Conservation (phyloP, 176 grass and related monocot species). For the Luzula sylvatica region DNA sequence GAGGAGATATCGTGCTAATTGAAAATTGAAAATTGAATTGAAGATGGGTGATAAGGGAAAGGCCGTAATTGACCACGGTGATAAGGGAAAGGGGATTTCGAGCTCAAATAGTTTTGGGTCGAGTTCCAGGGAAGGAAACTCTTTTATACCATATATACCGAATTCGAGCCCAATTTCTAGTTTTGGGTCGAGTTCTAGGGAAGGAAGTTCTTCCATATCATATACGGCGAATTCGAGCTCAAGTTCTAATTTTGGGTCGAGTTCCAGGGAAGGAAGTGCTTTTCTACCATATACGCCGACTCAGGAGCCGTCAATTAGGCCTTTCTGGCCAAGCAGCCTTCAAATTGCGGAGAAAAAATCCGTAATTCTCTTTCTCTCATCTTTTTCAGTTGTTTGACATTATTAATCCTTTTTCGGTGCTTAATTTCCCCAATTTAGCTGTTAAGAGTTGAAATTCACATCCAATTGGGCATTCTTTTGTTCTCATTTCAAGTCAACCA, state of each 20-base stretch:
- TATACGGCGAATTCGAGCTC: slow-evolving; percentile 14
- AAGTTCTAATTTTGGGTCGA: slow-evolving; percentile 4
- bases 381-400: neutral
- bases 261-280: slow-evolving; percentile 26
- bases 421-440: no score
- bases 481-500: no score
- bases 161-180: no score
- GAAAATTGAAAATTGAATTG: neutral
- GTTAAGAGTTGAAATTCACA: no score
- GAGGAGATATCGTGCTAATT: neutral
- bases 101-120: no score
- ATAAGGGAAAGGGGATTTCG: no score
- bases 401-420: neutral
- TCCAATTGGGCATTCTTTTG: no score
- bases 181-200: no score
- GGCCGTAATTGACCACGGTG: neutral
- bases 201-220: no score
- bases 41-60: slow-evolving; percentile 4
- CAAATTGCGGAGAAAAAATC: slow-evolving; percentile 44
- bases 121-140: no score
- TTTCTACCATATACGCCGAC: slow-evolving; percentile 32
- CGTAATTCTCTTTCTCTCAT: slow-evolving; percentile 38
- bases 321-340: slow-evolving; percentile 34
- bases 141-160: no score
- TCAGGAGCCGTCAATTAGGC: slow-evolving; percentile 20